Percentiles rank a stretch among this genome's conserved stretches.
phyloP scores from a whole-genome alignment of 257 asterid species.

The Solanum verrucosum region DNA sequence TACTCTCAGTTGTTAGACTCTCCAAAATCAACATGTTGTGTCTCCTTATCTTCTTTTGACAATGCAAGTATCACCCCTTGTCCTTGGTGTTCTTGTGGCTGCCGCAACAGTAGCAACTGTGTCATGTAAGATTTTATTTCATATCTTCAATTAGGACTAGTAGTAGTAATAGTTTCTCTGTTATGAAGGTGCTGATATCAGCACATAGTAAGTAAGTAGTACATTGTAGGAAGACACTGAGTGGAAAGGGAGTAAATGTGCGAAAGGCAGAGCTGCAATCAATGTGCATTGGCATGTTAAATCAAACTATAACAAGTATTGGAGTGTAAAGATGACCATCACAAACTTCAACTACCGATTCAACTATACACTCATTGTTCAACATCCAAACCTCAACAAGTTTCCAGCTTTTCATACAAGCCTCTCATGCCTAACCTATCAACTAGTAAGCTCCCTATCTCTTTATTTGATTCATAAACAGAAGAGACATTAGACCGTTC shows the following conservation, averaged over 20 bases:
- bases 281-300: constrained; percentile 77
- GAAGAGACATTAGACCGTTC: background rate
- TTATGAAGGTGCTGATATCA: too few species aligned
- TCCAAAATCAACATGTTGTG: constrained; percentile 52
- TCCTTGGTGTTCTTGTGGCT: constrained; percentile 61
- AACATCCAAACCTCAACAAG: constrained; percentile 67
- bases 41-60: constrained; percentile 73
- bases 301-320: constrained; percentile 42
- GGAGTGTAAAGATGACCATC: constrained; percentile 57
- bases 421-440: constrained; percentile 53
- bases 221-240: constrained; percentile 16
- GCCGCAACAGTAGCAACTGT: constrained; percentile 48
- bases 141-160: too few species aligned
- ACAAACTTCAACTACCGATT: constrained; percentile 53
- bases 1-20: constrained; percentile 47
- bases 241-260: background rate
- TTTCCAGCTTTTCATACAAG: constrained; percentile 61
- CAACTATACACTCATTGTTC: constrained; percentile 65
- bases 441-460: constrained; percentile 27
- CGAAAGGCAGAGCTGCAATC: constrained; percentile 32
- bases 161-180: too few species aligned
- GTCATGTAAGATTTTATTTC: constrained; percentile 27
- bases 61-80: constrained; percentile 53
- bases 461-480: background rate
- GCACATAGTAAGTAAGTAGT: too few species aligned